Evolutionary conservation across 805 yeast genomes (phyloP), one percentile per base, ranked within the genome.

Genomic region (Sugiyamaella chiloensis): DNA sequence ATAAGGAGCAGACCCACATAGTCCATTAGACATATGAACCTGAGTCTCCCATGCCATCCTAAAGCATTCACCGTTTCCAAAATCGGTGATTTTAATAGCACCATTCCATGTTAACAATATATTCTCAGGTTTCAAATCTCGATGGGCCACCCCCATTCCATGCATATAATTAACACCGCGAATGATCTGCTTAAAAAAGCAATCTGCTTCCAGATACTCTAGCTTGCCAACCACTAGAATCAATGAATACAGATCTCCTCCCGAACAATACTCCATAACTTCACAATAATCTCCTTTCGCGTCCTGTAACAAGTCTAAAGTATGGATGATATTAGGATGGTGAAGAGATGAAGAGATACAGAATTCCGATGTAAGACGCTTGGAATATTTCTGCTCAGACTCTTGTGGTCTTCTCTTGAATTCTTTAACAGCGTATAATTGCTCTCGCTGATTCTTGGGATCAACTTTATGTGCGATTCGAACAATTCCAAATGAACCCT

Each of bases 201-300:
- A 90, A 65, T 89, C 96, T 16, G 90, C 81, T 63, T 89, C 96
- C 9, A 73, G 57, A 12, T 72, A 73, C 56, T 80, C 81, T 24
- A 85, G 64, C 1, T 74, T 73, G 19, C 73, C 73, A 3, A 79
- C 75, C 40, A 75, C 71, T n/a, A 74, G 64, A 39, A 82, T 75
- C 40, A 83, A 68, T 3, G 83, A 69, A 60, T 80, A 84, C 24
- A 85, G 69, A 64, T 85, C 93, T 51, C 93, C 93, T 56, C 88
- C 88, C 8, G 95, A 88, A 58, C 96, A 86, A 65, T 81, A 90
- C 68, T 93, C 98, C 96, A 91, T 87, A 40, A 91, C 88, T 64
- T 90, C 96, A 45, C 85, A 79, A 69, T 81, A 82, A 56, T 83
- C 73, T 63, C 86, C 75, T 60, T 78, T 66, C 54, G 81, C 69